Evolutionary conservation across 805 yeast species (phyloP).

Genomic region (Starmerella bombicola): DNA sequence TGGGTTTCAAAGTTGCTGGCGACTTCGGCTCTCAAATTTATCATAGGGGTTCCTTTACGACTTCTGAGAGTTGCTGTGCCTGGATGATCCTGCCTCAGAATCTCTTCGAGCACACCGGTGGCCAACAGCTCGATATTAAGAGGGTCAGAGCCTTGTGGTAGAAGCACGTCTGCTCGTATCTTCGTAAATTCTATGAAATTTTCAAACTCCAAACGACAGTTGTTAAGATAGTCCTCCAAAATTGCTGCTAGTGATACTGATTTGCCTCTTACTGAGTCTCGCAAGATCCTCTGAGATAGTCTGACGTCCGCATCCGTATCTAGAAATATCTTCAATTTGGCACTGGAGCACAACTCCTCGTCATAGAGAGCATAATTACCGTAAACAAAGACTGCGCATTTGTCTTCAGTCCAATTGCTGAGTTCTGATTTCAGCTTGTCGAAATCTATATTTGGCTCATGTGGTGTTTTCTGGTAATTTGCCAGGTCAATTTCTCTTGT

Average conservation of each 20-base stretch:
- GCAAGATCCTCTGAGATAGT: conserved; percentile 55
- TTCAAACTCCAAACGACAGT: conserved; percentile 54
- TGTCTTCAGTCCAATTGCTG: conserved; percentile 2
- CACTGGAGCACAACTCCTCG: conserved; percentile 39
- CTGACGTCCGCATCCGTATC: conserved; percentile 80
- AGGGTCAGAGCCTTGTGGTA: conserved; percentile 57
- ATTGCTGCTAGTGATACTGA: conserved; percentile 25
- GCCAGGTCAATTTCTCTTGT: conserved; percentile 35
- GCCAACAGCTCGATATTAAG: conserved; percentile 47
- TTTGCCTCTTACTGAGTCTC: conserved; percentile 25
- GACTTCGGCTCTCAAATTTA: conserved; percentile 17
- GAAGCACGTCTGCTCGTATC: conserved; percentile 58
- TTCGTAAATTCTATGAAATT: conserved; percentile 49
- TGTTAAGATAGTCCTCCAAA: conserved; percentile 38
- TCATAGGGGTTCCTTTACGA: conserved; percentile 5
- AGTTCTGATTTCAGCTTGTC: conserved; percentile 20
- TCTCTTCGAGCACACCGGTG: conserved; percentile 41
- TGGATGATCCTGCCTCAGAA: conserved; percentile 9
- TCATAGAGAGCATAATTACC: conserved; percentile 76
- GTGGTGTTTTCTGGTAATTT: conserved; percentile 26
- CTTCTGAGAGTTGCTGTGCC: neutral
- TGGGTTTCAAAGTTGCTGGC: conserved; percentile 10
- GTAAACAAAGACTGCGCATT: conserved; percentile 35
- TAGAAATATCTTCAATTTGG: conserved; percentile 58
- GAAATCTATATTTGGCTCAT: conserved; percentile 29